Base-by-base conservation (phyloP, 2,329 filamentous ascomycete genomes). In the Trichoderma arundinaceum region DNA sequence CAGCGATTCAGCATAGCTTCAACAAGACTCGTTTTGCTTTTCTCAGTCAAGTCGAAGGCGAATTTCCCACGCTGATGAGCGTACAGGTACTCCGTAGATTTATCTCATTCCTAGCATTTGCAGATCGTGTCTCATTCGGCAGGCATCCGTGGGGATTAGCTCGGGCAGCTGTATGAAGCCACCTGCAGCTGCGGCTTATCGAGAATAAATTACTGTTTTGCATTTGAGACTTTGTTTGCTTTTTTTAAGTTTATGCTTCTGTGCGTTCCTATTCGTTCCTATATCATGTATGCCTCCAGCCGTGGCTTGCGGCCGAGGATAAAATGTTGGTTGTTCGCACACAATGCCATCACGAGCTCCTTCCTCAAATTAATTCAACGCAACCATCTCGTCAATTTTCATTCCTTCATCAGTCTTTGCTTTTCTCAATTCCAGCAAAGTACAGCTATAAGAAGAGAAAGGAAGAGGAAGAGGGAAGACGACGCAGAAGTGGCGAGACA, bases 101-200 rank as follows among this genome's bases (percentile, higher is more conserved):
- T 2, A 7, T 38, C 7, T 38, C 10, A 43, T 17, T 19, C 32
- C 19, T 22, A 63, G 46, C 39, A 12, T 51, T 28, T 46, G 28
- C 12, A 52, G 28, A 13, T 39, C 35, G 35, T 54, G 60, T 38
- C 60, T 54, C 17, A 33, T 5, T 32, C n/a, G 17, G 17, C 17
- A 51, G 49, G 39, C 39, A 28, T 44, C 41, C 17, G 13, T 32
- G 39, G 19, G 17, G 43, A 39, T 32, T 39, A 33, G 39, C 39
- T 22, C n/a, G 49, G 6, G 12, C 39, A 33, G n/a, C 49, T 38
- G 39, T 51, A 9, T 54, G 17, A 53, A 54, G 60, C 60, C 60
- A 53, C 28, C 49, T 54, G 38, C 59, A 53, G 59, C 59, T n/a
- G 59, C 59, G 41, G 49, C 60, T 63, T 54, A 38, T 53, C 51